Conservation (phyloP, 148 eudicot genomes). For the Cornus suecica region DNA sequence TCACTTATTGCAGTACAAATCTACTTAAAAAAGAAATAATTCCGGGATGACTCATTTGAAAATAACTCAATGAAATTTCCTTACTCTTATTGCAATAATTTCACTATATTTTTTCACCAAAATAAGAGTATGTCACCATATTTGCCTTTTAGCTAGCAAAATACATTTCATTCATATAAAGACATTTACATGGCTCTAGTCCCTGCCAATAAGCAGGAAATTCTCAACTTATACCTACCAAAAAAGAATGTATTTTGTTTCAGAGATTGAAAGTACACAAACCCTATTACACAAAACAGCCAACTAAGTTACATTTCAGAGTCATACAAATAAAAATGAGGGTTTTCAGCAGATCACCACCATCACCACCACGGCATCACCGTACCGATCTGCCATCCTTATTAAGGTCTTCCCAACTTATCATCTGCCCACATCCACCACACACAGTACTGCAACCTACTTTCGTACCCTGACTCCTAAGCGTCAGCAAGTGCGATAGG, state of each 20-base stretch:
- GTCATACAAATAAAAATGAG: not conserved
- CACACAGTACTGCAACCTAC: constrained; percentile 66
- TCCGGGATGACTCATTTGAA: no score
- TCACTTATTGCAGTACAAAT: no score
- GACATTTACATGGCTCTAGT: not conserved
- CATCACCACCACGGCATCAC: no score
- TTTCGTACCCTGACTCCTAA: constrained; percentile 66
- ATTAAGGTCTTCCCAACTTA: constrained; percentile 55
- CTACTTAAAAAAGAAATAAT: no score
- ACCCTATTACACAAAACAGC: constrained; percentile 3
- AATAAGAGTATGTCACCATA: no score
- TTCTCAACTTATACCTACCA: not conserved
- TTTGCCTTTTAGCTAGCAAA: no score
- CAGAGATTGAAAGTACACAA: constrained; percentile 3
- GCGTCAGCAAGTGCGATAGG: constrained; percentile 63
- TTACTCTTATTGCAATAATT: no score
- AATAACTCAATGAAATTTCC: no score
- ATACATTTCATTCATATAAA: not conserved
- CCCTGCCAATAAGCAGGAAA: not conserved
- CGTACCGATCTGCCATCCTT: constrained; percentile 15
- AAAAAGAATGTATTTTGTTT: not conserved
- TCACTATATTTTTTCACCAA: no score
- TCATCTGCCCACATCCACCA: constrained; percentile 79
- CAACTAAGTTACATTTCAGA: not conserved
- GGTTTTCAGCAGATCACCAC: not conserved